phyloP scores from a whole-genome alignment of 208 protist genomes.

The Trypanosoma avium region DNA sequence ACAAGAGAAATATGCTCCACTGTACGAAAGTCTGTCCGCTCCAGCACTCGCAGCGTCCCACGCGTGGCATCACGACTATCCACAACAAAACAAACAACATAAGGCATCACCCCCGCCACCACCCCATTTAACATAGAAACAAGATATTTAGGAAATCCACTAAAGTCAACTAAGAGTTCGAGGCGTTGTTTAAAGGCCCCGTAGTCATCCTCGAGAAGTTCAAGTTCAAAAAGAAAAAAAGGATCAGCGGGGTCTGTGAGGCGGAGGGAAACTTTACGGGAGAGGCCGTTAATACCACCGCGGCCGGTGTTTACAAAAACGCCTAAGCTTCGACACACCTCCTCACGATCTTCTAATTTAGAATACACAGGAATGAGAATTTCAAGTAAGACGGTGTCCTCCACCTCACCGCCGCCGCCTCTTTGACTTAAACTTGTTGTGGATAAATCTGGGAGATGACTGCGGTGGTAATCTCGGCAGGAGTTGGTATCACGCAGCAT shows the following conservation, averaged over 20 bases:
- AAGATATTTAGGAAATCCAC: slow-evolving; percentile 76
- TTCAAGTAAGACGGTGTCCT: slow-evolving; percentile 38
- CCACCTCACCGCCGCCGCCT: background rate
- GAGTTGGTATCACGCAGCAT: slow-evolving; percentile 3
- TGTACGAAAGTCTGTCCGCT: slow-evolving; percentile 71
- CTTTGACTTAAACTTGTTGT: slow-evolving; percentile 11
- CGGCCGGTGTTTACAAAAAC: slow-evolving; percentile 36
- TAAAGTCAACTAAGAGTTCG: slow-evolving; percentile 84
- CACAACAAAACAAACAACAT: slow-evolving; percentile 38
- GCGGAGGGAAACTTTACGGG: slow-evolving; percentile 50
- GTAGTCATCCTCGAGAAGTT: slow-evolving; percentile 87
- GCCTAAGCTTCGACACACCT: slow-evolving; percentile 34
- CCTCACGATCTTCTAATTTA: slow-evolving; percentile 40
- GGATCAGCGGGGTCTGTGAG: slow-evolving; percentile 78
- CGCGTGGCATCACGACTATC: slow-evolving; percentile 27
- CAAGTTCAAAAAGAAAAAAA: slow-evolving; percentile 83
- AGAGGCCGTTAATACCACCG: slow-evolving; percentile 40
- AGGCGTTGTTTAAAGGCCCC: slow-evolving; percentile 69
- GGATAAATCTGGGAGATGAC: slow-evolving; percentile 11
- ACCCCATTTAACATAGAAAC: slow-evolving; percentile 65
- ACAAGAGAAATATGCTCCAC: slow-evolving; percentile 84
- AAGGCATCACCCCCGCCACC: slow-evolving; percentile 35
- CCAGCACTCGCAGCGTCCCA: slow-evolving; percentile 71
- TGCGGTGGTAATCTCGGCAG: slow-evolving; percentile 18
- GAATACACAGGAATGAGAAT: slow-evolving; percentile 36